A percentile compares a stretch with the other conserved stretches of the same genome.
Evolutionary conservation across 306 rosid species (phyloP).

Genomic region (Prunus mongolica): DNA sequence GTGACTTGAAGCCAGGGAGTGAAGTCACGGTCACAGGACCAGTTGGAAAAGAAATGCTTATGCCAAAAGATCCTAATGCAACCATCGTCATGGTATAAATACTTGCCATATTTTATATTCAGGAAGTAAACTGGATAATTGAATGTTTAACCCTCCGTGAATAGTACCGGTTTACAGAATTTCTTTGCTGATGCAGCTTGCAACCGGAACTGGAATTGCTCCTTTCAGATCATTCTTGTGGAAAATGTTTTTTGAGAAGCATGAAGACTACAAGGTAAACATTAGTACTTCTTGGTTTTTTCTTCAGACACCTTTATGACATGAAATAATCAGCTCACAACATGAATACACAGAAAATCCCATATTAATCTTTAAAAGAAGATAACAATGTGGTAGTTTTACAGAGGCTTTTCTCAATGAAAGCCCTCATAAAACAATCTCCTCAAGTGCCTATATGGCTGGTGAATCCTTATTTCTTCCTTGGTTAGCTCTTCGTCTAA

Average conservation of each 20-base stretch:
- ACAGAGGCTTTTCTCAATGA: background rate
- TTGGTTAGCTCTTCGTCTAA: background rate
- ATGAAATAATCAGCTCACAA: background rate
- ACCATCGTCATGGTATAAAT: slow-evolving; percentile 72
- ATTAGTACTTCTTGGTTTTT: background rate
- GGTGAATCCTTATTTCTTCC: background rate
- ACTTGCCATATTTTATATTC: background rate
- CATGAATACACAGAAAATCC: too few species aligned
- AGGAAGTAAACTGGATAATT: background rate
- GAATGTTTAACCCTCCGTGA: background rate
- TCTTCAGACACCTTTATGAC: background rate
- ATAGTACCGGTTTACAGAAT: background rate
- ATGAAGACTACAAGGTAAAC: slow-evolving; percentile 79
- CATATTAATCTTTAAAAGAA: too few species aligned
- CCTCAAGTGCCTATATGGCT: background rate
- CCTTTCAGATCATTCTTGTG: slow-evolving; percentile 91
- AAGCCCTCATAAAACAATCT: background rate
- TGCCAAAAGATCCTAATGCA: slow-evolving; percentile 98
- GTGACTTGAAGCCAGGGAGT: slow-evolving; percentile 86
- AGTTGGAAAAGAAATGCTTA: slow-evolving; percentile 95
- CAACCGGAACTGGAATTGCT: slow-evolving; percentile 97
- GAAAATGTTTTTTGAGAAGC: slow-evolving; percentile 97
- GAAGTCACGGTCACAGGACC: slow-evolving; percentile 91
- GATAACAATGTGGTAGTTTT: background rate
- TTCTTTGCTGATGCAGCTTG: slow-evolving; percentile 53